Percentiles rank a stretch among this genome's conserved stretches.
Conservation (phyloP, 352 stramenopile species). For the Pythium biforme region DNA sequence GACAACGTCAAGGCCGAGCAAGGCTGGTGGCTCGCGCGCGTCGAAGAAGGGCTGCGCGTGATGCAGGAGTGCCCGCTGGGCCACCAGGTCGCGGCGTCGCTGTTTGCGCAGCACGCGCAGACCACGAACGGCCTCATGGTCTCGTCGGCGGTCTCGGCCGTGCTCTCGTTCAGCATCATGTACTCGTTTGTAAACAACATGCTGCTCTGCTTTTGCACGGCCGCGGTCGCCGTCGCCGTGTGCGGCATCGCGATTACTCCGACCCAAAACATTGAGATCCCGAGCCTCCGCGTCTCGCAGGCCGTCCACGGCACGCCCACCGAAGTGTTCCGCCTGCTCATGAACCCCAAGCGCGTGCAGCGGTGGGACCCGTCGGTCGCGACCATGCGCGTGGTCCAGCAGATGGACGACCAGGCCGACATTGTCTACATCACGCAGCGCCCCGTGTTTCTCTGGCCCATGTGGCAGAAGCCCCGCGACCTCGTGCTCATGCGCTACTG, state of each 20-base stretch:
- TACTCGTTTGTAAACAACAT: constrained; percentile 85
- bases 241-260: constrained; percentile 74
- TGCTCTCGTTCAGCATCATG: constrained; percentile 85
- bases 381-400: constrained; percentile 80
- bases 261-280: constrained; percentile 74
- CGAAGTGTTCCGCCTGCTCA: constrained; percentile 80
- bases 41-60: constrained; percentile 76
- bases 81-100: constrained; percentile 70
- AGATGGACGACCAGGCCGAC: constrained; percentile 87
- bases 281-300: constrained; percentile 79
- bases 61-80: constrained; percentile 87
- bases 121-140: constrained; percentile 79
- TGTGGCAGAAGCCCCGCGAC: constrained; percentile 86
- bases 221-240: constrained; percentile 58
- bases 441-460: constrained; percentile 80
- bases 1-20: constrained; percentile 84
- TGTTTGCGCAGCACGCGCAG: constrained; percentile 78
- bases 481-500: constrained; percentile 89
- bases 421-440: constrained; percentile 87
- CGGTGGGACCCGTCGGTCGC: constrained; percentile 78
- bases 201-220: constrained; percentile 74
- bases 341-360: constrained; percentile 85
- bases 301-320: constrained; percentile 82
- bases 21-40: constrained; percentile 81
- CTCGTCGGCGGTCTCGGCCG: constrained; percentile 54